Evolutionary conservation across 2,329 filamentous ascomycete genomes (phyloP).

Genomic region (Pseudogymnoascus sp.): DNA sequence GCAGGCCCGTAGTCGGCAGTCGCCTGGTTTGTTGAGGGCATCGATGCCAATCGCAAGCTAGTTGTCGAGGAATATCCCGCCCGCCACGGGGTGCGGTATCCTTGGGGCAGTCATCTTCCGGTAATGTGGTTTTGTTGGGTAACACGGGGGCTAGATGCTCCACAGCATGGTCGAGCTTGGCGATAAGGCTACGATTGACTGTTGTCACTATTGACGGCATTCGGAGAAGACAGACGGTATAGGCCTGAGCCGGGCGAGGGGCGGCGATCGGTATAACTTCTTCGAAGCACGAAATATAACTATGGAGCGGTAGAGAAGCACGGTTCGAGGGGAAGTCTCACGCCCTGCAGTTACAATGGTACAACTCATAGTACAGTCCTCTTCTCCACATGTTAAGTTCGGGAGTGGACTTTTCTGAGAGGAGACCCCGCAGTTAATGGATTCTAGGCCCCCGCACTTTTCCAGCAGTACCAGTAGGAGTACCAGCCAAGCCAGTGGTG

Average conservation of each 20-base stretch:
- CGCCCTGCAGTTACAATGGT: neutral
- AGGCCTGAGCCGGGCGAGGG: neutral
- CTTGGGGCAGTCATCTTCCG: slow-evolving; percentile 4
- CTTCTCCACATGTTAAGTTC: neutral
- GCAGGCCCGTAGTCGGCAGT: neutral
- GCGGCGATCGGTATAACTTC: neutral
- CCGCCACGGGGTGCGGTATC: neutral
- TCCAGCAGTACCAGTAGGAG: neutral
- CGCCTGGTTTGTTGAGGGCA: neutral
- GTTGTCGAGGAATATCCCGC: neutral
- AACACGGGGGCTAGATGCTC: neutral
- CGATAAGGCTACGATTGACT: neutral
- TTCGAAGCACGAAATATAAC: neutral
- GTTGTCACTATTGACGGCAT: neutral
- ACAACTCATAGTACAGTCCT: neutral
- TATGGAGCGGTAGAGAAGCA: neutral
- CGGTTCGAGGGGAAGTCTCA: neutral
- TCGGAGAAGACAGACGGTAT: neutral
- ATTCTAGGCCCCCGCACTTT: neutral
- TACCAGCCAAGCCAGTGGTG: neutral
- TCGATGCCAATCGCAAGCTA: neutral
- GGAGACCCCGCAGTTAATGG: neutral
- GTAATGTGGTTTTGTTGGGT: neutral
- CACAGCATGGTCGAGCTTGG: neutral
- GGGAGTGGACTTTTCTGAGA: neutral